Percentiles rank a stretch among this genome's conserved stretches.
These are phyloP conservation scores for Imleria badia DNA, from an alignment of 768 basidiomycete species.

Conservation along the genomic window DNA sequence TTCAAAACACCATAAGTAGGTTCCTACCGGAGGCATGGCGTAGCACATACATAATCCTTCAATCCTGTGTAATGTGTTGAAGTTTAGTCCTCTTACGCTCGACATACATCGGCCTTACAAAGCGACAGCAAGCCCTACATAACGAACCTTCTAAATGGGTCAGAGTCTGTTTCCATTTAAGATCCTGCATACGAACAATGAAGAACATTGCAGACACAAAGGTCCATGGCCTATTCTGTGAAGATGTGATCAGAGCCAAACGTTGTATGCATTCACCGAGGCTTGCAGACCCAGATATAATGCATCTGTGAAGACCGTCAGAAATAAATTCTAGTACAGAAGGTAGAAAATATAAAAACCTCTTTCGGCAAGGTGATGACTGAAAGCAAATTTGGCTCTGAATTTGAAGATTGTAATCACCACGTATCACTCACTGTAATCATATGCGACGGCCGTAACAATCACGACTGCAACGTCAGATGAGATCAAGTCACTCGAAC, in stretches of 20 bases:
- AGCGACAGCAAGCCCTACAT: slow-evolving; percentile 5
- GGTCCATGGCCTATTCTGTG: slow-evolving; percentile 17
- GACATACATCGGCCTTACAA: slow-evolving; percentile 4
- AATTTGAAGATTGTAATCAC: background rate
- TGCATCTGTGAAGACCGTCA: slow-evolving; percentile 7
- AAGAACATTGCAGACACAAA: slow-evolving; percentile 12
- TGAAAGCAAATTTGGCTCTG: background rate
- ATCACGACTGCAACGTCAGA: slow-evolving; percentile 3
- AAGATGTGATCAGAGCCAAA: background rate
- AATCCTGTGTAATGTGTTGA: background rate
- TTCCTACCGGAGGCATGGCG: rapidly evolving
- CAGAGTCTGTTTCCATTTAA: background rate
- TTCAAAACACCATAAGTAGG: slow-evolving; percentile 1
- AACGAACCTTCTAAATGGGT: slow-evolving; percentile 16
- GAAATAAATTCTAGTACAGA: background rate
- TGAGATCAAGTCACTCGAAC: background rate
- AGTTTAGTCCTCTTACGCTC: background rate
- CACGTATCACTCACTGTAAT: slow-evolving; percentile 10
- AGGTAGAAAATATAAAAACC: slow-evolving; percentile 1
- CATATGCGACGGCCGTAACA: slow-evolving; percentile 6
- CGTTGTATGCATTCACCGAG: background rate
- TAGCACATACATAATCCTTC: slow-evolving; percentile 8
- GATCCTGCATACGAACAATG: slow-evolving; percentile 12
- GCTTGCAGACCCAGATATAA: slow-evolving; percentile 19
- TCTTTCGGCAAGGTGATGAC: slow-evolving; percentile 19